Conservation (phyloP, 306 rosid species). For the Vicia sativa region DNA sequence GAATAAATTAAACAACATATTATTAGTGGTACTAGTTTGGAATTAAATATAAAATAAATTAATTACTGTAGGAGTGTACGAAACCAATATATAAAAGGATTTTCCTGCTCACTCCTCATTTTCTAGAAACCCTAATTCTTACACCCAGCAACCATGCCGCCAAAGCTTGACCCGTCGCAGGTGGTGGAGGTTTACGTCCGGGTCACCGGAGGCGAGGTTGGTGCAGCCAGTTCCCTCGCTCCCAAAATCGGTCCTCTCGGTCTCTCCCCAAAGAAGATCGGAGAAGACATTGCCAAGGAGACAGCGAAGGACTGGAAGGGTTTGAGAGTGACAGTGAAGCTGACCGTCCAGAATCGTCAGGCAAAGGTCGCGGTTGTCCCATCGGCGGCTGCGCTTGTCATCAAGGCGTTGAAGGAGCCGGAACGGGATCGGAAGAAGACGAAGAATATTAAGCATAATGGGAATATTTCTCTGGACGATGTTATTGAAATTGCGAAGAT, state of each 20-base stretch:
- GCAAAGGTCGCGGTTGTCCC: conserved; percentile 85
- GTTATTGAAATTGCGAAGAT: conserved; percentile 76
- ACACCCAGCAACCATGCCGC: conserved; percentile 59
- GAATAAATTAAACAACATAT: too few relatives aligned
- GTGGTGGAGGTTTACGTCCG: conserved; percentile 75
- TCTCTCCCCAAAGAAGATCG: conserved; percentile 86
- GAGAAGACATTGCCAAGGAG: conserved; percentile 88
- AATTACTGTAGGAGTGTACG: neutral
- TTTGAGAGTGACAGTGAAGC: conserved; percentile 76
- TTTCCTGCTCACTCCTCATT: neutral
- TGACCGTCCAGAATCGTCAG: conserved; percentile 83
- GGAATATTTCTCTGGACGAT: conserved; percentile 77
- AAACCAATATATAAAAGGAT: neutral
- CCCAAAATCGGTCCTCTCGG: conserved; percentile 90
- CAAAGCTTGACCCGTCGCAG: conserved; percentile 80
- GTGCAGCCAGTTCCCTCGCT: conserved; percentile 88
- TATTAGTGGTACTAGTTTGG: too few relatives aligned
- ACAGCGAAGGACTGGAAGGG: conserved; percentile 93
- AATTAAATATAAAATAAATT: too few relatives aligned
- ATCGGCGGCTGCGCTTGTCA: conserved; percentile 80
- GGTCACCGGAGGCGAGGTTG: conserved; percentile 87
- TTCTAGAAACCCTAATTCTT: conserved; percentile 26
- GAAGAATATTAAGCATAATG: conserved; percentile 74
- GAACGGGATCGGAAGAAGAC: conserved; percentile 81
- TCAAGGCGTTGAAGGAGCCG: conserved; percentile 81